phyloP scores from a whole-genome alignment of 495 filamentous ascomycete species.

The Aspergillus saccharolyticus region DNA sequence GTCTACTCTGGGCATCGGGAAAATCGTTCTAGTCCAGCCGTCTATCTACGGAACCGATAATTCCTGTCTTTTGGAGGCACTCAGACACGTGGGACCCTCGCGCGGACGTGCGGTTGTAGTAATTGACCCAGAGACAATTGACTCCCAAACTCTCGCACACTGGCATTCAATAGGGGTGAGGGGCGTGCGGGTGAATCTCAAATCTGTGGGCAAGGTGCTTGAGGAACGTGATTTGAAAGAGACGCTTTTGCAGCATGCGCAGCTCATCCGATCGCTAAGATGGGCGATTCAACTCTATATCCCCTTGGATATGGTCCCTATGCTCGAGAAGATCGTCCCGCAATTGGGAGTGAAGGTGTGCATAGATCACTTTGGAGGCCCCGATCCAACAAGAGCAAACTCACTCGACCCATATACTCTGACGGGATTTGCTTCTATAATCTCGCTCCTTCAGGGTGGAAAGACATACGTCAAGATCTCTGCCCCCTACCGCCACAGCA shows the following conservation, averaged over 20 bases:
- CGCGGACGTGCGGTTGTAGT: conserved; percentile 47
- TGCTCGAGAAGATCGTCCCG: conserved; percentile 39
- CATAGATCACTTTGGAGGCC: conserved; percentile 49
- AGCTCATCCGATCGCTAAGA: conserved; percentile 36
- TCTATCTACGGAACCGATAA: conserved; percentile 50
- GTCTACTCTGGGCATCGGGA: conserved; percentile 33
- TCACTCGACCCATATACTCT: conserved; percentile 36
- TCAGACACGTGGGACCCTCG: conserved; percentile 33
- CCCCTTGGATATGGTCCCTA: conserved; percentile 35
- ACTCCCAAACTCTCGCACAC: conserved; percentile 29
- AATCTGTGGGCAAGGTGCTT: conserved; percentile 38
- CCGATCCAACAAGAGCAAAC: conserved; percentile 20
- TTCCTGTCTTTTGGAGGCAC: conserved; percentile 46
- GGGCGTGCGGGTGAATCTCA: conserved; percentile 48
- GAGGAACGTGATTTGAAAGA: conserved; percentile 28
- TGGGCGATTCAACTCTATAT: conserved; percentile 50
- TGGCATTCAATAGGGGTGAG: conserved; percentile 49
- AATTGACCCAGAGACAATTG: conserved; percentile 38
- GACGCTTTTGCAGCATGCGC: conserved; percentile 38
- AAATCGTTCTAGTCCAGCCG: conserved; percentile 48
- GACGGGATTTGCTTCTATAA: conserved; percentile 39
- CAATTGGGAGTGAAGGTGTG: conserved; percentile 41
- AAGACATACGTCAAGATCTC: conserved; percentile 47
- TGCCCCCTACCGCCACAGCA: conserved; percentile 43
- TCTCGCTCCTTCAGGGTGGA: conserved; percentile 34